Conservation (phyloP, 2,329 filamentous ascomycete genomes). For the Neofusicoccum cordaticola region DNA sequence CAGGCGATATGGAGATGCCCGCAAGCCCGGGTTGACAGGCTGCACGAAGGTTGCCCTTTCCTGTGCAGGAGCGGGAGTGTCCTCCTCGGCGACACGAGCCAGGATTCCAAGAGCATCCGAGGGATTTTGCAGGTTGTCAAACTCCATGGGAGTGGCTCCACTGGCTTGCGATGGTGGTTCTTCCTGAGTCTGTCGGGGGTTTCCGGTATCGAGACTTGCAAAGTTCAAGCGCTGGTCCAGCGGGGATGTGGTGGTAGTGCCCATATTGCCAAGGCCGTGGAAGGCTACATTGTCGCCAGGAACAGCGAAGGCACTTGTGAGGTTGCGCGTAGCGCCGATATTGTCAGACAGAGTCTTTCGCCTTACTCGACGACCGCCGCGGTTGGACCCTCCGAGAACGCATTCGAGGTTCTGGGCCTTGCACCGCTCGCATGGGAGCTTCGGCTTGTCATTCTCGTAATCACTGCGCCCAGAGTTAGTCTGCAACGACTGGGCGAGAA, state of each 20-base stretch:
- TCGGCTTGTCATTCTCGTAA: constrained; percentile 40
- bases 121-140: constrained; percentile 48
- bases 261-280: constrained; percentile 36
- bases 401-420: constrained; percentile 58
- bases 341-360: constrained; percentile 40
- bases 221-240: constrained; percentile 9
- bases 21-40: constrained; percentile 27
- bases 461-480: constrained; percentile 30
- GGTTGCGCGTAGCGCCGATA: constrained; percentile 27
- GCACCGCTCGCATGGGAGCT: constrained; percentile 57
- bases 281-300: constrained; percentile 30
- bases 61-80: not conserved
- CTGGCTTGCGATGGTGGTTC: not conserved
- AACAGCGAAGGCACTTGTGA: constrained; percentile 20
- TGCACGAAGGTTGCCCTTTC: not conserved
- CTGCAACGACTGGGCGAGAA: not conserved
- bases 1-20: constrained; percentile 40
- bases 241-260: constrained; percentile 25
- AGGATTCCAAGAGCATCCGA: constrained; percentile 50
- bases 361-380: constrained; percentile 56
- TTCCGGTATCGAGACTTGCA: constrained; percentile 1
- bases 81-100: constrained; percentile 44
- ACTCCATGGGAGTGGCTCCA: constrained; percentile 23
- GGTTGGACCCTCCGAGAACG: constrained; percentile 58
- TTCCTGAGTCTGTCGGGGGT: not conserved